A percentile compares a stretch with the other conserved stretches of the same genome.
Evolutionary conservation across 2,329 filamentous ascomycete species (phyloP).

Genomic region (Fusarium begoniae): DNA sequence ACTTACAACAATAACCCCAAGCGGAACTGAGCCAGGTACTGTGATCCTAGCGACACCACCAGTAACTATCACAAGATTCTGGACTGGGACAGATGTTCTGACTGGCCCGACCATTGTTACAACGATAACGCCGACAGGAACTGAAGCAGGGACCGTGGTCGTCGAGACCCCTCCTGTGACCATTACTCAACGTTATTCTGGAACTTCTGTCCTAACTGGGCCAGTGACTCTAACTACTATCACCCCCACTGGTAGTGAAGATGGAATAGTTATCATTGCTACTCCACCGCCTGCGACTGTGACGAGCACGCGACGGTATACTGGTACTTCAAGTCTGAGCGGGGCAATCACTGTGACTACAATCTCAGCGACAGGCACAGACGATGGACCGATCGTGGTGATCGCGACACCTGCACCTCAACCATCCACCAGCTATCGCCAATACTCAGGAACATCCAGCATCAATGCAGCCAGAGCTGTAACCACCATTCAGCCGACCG

Average conservation of each 20-base stretch:
- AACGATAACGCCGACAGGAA: not conserved
- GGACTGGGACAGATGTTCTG: not conserved
- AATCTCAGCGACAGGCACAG: fast-evolving
- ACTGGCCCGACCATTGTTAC: not conserved
- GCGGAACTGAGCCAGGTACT: not conserved
- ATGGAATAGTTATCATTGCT: not conserved
- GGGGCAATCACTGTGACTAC: not conserved
- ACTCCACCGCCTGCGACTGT: not conserved
- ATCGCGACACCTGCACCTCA: not conserved
- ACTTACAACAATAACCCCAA: not conserved
- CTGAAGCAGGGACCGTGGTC: not conserved
- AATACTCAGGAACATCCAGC: not conserved
- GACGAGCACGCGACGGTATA: not conserved
- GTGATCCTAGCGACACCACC: not conserved
- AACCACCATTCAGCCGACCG: not conserved
- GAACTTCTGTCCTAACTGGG: not conserved
- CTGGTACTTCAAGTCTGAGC: not conserved
- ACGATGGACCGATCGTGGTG: not conserved
- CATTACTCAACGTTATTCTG: not conserved
- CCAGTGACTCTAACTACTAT: fast-evolving
- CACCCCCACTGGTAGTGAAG: not conserved
- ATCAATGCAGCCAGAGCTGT: not conserved
- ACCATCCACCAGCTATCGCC: not conserved
- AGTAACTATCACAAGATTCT: not conserved
- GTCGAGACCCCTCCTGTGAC: not conserved